A percentile compares a stretch with the other conserved stretches of the same genome.
phyloP scores from a whole-genome alignment of 257 asterid genomes.

The Fraxinus cuspidata region DNA sequence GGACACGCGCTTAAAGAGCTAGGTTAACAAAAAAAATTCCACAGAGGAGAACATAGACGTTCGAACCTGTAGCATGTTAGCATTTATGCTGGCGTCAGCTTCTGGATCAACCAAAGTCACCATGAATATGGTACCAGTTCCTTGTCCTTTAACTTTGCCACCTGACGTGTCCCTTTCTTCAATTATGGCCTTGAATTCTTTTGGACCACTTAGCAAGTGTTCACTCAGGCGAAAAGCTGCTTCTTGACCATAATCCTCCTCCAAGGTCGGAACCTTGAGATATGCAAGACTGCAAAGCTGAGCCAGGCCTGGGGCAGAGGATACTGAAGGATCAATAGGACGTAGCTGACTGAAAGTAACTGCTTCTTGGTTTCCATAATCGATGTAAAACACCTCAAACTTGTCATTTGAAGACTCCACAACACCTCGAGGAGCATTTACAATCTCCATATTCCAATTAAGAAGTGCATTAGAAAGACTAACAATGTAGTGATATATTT shows the following conservation, averaged over 20 bases:
- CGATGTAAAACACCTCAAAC: slow-evolving; percentile 93
- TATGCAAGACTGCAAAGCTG: slow-evolving; percentile 88
- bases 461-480: slow-evolving; percentile 8
- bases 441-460: slow-evolving; percentile 51
- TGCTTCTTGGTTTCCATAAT: slow-evolving; percentile 89
- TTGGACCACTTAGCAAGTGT: slow-evolving; percentile 52
- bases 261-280: slow-evolving; percentile 74
- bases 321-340: slow-evolving; percentile 73
- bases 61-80: slow-evolving; percentile 76
- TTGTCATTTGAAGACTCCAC: slow-evolving; percentile 69
- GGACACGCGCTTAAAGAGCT: neutral
- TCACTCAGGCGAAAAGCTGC: slow-evolving; percentile 73
- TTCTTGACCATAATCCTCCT: slow-evolving; percentile 90
- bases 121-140: slow-evolving; percentile 80
- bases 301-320: slow-evolving; percentile 79
- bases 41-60: neutral
- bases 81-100: slow-evolving; percentile 69
- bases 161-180: slow-evolving; percentile 85
- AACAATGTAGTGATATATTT: neutral
- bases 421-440: slow-evolving; percentile 72
- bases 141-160: slow-evolving; percentile 94
- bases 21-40: neutral
- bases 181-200: slow-evolving; percentile 72
- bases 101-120: slow-evolving; percentile 73
- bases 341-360: slow-evolving; percentile 74